Evolutionary conservation across 2,329 filamentous ascomycete species (phyloP), one percentile per base, ranked within the genome.

Genomic region (Tricladium varicosporioides): DNA sequence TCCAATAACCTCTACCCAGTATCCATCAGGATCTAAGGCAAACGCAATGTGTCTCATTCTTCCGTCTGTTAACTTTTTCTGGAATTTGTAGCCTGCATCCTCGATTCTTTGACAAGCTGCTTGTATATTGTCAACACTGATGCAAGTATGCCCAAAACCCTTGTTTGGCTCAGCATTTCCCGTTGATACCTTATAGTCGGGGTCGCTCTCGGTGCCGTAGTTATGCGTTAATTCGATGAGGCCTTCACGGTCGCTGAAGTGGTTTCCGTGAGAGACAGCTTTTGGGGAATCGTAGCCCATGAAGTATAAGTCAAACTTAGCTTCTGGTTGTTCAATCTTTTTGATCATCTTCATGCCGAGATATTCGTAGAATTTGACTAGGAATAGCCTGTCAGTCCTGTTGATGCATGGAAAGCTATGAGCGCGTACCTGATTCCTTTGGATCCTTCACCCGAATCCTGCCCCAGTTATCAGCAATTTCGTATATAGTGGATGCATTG

Each of bases 401-500:
- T 31, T 9, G 48, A 32, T 44, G 16, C 36, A 33, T 22, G n/a
- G 14, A 16, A 43, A 47, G 50, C 14, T 48, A 22, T 5, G n/a
- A 4, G 18, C 22, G 50, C 62, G 48, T 77, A 88, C 87, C 75
- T 42, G 88, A 91, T 71, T 80, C 84, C 75, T 92, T 87, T 10
- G 93, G 93, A 76, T 99, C 92, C 76, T 97, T 97, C 71, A 97
- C 89, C 73, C 93, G 88, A 72, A 96, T 80, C 91, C 91, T 94
- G 61, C 8, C 5, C 27, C 32, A 68, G 53, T 57, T n/a, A 59
- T 60, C 47, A 61, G 61, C 59, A 56, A 60, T 13, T 5, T 31
- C 43, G 3, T 8, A 8, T 16, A 11, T 14, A 42, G 1, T 36
- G 48, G 9, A 31, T 45, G 5, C 16, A n/a, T 15, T 15, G 11